These are phyloP conservation scores for Fusarium poae DNA, from an alignment of 2,329 filamentous ascomycete species.

Conservation along the genomic window DNA sequence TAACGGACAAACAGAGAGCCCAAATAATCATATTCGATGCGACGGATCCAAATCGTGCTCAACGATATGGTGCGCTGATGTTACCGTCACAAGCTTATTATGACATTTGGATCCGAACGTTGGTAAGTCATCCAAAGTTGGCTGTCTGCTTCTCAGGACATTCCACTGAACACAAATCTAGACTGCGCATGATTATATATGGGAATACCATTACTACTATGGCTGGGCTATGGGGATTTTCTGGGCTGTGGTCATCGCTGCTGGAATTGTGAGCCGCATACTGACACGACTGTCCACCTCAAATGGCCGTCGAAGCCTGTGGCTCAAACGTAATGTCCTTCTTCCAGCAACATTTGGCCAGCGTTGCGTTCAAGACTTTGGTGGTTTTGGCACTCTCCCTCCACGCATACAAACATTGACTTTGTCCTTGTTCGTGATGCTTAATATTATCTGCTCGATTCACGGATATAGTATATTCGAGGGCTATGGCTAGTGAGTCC, in stretches of 20 bases:
- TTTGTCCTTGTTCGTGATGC: neutral
- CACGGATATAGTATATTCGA: conserved; percentile 23
- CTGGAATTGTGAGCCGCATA: neutral
- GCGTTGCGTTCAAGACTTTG: conserved; percentile 19
- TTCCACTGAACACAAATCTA: neutral
- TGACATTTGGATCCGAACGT: conserved; percentile 9
- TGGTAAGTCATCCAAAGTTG: neutral
- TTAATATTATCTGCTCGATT: conserved; percentile 9
- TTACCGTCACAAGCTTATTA: conserved; percentile 6
- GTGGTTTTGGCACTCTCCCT: conserved; percentile 14
- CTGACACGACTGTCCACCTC: accelerated
- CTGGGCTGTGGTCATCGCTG: neutral
- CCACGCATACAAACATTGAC: conserved; percentile 8
- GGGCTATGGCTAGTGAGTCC: conserved; percentile 25
- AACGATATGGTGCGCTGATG: neutral
- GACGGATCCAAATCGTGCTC: neutral
- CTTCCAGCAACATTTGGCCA: conserved; percentile 1
- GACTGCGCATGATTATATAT: conserved; percentile 19
- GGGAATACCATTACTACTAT: conserved; percentile 13
- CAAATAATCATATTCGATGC: neutral
- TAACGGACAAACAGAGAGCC: neutral
- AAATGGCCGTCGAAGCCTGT: neutral
- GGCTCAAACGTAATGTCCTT: conserved; percentile 9
- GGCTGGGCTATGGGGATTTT: conserved; percentile 18
- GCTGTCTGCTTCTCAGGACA: accelerated